Evolutionary conservation across 2,329 filamentous ascomycete species (phyloP).

Genomic region (Dendrostoma leiphaemia): DNA sequence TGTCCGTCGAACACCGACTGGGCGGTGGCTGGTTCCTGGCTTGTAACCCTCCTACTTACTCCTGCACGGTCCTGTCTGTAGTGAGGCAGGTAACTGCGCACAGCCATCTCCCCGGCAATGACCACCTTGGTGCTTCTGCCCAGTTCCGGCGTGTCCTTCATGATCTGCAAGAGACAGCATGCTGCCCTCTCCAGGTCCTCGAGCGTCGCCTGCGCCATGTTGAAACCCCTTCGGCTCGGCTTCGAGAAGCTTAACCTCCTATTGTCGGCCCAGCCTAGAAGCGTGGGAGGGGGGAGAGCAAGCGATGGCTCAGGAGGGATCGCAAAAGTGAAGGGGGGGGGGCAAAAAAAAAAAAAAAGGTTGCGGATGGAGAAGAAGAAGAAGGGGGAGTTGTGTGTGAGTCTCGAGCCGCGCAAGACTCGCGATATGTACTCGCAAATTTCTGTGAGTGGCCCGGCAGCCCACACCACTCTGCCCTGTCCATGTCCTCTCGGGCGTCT

Average conservation of each 20-base stretch:
- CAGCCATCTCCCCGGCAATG: constrained; percentile 16
- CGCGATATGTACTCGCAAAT: constrained; percentile 13
- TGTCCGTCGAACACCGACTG: no score
- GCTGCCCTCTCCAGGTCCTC: constrained; percentile 15
- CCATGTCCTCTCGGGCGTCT: constrained; percentile 14
- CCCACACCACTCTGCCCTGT: no score
- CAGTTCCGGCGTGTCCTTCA: constrained; percentile 19
- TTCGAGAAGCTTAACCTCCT: background rate
- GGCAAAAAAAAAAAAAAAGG: background rate
- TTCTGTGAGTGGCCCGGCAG: constrained; percentile 7
- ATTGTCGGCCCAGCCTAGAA: background rate
- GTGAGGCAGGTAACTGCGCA: constrained; percentile 12
- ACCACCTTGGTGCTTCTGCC: constrained; percentile 13
- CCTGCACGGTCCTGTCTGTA: constrained; percentile 10
- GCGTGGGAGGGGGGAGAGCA: background rate
- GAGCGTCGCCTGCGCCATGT: constrained; percentile 7
- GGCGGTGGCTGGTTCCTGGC: no score
- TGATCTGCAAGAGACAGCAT: constrained; percentile 18
- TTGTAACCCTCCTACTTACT: no score
- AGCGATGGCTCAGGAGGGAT: background rate
- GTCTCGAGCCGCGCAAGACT: background rate
- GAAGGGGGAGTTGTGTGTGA: background rate
- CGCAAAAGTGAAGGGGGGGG: background rate
- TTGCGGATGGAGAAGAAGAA: background rate
- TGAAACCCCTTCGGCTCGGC: background rate